phyloP scores from a whole-genome alignment of 768 basidiomycete genomes.

The Boletus edulis region DNA sequence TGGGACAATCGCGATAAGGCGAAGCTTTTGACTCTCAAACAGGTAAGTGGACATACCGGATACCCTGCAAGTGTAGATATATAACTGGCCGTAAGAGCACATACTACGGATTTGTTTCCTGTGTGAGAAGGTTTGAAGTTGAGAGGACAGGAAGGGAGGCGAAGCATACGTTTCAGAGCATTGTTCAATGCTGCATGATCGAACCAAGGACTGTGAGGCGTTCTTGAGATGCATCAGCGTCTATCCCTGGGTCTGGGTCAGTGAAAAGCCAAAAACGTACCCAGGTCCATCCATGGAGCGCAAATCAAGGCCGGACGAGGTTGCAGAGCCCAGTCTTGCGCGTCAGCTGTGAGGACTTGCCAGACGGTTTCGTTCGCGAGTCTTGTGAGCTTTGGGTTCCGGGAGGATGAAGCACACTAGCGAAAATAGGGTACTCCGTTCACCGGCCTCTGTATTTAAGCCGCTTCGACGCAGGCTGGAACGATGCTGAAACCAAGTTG shows the following conservation, averaged over 20 bases:
- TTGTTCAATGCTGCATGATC: conserved; percentile 62
- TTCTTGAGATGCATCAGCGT: conserved; percentile 31
- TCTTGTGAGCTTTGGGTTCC: conserved; percentile 7
- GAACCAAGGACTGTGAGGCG: conserved; percentile 62
- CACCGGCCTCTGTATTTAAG: conserved; percentile 13
- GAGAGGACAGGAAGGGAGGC: background rate
- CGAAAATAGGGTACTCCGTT: conserved; percentile 23
- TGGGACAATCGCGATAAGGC: conserved; percentile 29
- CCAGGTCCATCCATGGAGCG: conserved; percentile 80
- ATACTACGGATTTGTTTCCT: conserved; percentile 88
- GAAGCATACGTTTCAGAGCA: conserved; percentile 58
- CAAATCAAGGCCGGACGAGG: conserved; percentile 51
- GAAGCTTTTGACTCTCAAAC: no score
- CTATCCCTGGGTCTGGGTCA: background rate
- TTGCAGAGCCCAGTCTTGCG: conserved; percentile 70
- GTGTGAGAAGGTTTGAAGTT: conserved; percentile 11
- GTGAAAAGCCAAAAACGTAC: conserved; percentile 28
- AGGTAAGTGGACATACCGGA: conserved; percentile 46
- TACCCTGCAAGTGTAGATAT: conserved; percentile 92
- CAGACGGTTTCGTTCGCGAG: conserved; percentile 14
- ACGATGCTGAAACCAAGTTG: conserved; percentile 18
- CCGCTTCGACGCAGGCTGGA: background rate
- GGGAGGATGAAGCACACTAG: conserved; percentile 18
- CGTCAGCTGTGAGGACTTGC: conserved; percentile 35
- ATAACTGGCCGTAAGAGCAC: conserved; percentile 88